Percentiles rank a stretch among this genome's conserved stretches.
Conservation (phyloP, 495 filamentous ascomycete species). For the Aspergillus cristatus region DNA sequence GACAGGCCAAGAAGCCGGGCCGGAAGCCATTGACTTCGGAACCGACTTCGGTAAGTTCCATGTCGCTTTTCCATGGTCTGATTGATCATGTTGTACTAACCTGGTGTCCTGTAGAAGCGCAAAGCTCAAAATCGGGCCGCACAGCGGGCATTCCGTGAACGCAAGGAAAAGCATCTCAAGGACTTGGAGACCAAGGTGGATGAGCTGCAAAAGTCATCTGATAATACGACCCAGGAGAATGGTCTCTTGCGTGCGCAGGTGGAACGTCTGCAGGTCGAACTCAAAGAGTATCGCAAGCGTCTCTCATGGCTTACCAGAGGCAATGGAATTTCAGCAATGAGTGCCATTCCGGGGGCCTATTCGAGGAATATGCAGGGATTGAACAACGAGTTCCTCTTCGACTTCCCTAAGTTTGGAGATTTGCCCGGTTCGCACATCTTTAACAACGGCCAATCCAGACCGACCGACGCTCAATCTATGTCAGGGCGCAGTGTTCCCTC, state of each 20-base stretch:
- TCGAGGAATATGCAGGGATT: slow-evolving; percentile 35
- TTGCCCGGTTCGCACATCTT: slow-evolving; percentile 57
- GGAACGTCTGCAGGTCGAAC: slow-evolving; percentile 74
- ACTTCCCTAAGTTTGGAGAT: slow-evolving; percentile 87
- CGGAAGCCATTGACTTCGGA: slow-evolving; percentile 93
- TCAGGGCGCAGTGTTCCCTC: slow-evolving; percentile 17
- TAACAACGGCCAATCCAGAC: slow-evolving; percentile 34
- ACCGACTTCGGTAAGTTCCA: slow-evolving; percentile 74
- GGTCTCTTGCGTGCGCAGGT: slow-evolving; percentile 74
- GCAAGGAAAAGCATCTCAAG: slow-evolving; percentile 95
- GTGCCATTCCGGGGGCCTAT: slow-evolving; percentile 28
- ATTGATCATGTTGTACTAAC: slow-evolving; percentile 31
- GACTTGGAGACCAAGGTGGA: slow-evolving; percentile 92
- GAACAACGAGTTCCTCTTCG: slow-evolving; percentile 83
- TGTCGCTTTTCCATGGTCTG: slow-evolving; percentile 1
- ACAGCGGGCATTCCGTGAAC: slow-evolving; percentile 92
- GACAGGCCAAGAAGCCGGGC: slow-evolving; percentile 84
- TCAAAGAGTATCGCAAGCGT: slow-evolving; percentile 84
- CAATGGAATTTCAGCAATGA: slow-evolving; percentile 40
- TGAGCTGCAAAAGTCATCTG: slow-evolving; percentile 81
- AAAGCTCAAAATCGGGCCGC: slow-evolving; percentile 98
- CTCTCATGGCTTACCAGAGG: slow-evolving; percentile 51
- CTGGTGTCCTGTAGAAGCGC: slow-evolving; percentile 60
- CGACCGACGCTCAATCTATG: slow-evolving; percentile 20
- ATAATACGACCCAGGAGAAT: slow-evolving; percentile 79